These are phyloP conservation scores for Erigeron canadensis DNA, from an alignment of 129 eudicot species.

Conservation along the genomic window DNA sequence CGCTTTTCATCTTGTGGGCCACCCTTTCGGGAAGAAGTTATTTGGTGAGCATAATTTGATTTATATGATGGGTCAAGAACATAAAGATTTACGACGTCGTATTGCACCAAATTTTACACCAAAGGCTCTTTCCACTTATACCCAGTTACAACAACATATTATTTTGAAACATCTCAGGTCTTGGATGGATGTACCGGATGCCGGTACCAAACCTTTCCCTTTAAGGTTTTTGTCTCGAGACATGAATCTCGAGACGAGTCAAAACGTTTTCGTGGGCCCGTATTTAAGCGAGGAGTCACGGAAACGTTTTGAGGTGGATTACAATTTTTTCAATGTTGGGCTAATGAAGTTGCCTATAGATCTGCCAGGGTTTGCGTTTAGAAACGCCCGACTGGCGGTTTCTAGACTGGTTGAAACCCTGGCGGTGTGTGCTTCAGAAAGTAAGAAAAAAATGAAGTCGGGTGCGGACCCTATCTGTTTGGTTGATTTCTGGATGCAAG, in stretches of 20 bases:
- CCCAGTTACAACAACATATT: conserved; percentile 50
- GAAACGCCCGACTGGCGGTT: conserved; percentile 70
- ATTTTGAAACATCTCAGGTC: conserved; percentile 50
- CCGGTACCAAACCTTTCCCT: conserved; percentile 32
- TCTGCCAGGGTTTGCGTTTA: conserved; percentile 69
- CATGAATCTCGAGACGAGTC: conserved; percentile 85
- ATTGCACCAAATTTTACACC: conserved; percentile 88
- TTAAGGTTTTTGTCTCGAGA: conserved; percentile 64
- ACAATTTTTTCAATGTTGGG: conserved; percentile 72
- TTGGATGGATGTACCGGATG: conserved; percentile 35
- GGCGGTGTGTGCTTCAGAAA: conserved; percentile 52
- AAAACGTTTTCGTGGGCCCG: conserved; percentile 81
- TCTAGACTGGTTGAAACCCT: conserved; percentile 54
- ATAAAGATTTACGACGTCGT: conserved; percentile 85
- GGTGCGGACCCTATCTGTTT: conserved; percentile 61
- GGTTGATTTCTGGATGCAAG: conserved; percentile 91
- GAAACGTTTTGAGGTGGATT: conserved; percentile 53
- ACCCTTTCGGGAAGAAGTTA: conserved; percentile 83
- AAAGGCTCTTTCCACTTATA: conserved; percentile 61
- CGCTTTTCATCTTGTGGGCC: conserved; percentile 82
- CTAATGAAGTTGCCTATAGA: conserved; percentile 73
- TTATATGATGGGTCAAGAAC: conserved; percentile 78
- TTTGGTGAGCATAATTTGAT: conserved; percentile 85
- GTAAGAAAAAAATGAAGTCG: conserved; percentile 47
- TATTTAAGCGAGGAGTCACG: conserved; percentile 42